These are phyloP conservation scores for Termitomyces sp. DNA, from an alignment of 768 basidiomycete genomes.

Conservation along the genomic window DNA sequence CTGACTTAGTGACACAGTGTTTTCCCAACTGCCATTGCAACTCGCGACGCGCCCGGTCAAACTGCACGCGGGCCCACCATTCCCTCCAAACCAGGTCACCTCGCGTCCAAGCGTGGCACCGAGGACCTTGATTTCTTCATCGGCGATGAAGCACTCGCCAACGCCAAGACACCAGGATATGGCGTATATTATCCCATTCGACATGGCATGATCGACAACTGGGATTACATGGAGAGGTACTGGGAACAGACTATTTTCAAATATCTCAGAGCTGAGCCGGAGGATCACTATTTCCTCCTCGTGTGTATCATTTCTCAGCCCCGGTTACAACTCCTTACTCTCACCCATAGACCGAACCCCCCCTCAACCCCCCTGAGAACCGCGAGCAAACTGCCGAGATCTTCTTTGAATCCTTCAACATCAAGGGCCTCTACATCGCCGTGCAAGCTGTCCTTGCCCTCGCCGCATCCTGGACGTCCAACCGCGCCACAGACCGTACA, in stretches of 20 bases:
- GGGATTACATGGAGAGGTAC: slow-evolving; percentile 98
- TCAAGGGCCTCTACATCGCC: slow-evolving; percentile 96
- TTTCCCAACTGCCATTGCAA: slow-evolving; percentile 97
- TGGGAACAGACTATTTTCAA: slow-evolving; percentile 99
- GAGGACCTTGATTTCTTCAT: slow-evolving; percentile 99
- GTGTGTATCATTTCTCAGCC: slow-evolving; percentile 44
- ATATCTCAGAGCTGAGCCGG: slow-evolving; percentile 96
- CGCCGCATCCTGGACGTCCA: slow-evolving; percentile 95
- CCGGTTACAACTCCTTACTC: not conserved
- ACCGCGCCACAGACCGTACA: slow-evolving; percentile 84
- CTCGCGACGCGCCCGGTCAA: slow-evolving; percentile 68
- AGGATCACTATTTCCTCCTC: slow-evolving; percentile 97
- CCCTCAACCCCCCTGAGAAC: slow-evolving; percentile 97
- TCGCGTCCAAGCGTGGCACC: slow-evolving; percentile 94
- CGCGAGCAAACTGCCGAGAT: slow-evolving; percentile 99
- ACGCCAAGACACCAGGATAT: slow-evolving; percentile 92
- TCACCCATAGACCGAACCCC: slow-evolving; percentile 85
- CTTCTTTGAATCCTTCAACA: slow-evolving; percentile 99
- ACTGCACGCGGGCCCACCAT: slow-evolving; percentile 71
- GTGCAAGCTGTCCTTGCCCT: slow-evolving; percentile 98
- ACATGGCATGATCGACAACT: slow-evolving; percentile 97
- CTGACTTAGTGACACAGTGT: slow-evolving; percentile 47
- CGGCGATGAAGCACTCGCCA: slow-evolving; percentile 95
- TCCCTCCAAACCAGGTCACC: slow-evolving; percentile 83
- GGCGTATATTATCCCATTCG: slow-evolving; percentile 94